These are phyloP conservation scores for Rhizopogon roseolus DNA, from an alignment of 768 basidiomycete genomes.

Conservation along the genomic window DNA sequence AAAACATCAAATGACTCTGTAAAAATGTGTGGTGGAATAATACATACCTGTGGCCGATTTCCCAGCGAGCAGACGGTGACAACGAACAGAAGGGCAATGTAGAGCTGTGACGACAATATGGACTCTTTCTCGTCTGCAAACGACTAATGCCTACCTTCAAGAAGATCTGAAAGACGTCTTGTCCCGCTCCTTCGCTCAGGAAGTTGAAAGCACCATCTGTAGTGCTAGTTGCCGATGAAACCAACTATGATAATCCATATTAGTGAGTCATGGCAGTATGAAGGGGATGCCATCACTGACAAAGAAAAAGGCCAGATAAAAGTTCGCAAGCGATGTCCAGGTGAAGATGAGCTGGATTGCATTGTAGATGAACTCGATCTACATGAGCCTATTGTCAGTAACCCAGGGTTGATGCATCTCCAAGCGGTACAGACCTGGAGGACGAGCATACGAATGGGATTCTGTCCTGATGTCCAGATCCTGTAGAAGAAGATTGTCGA, in stretches of 20 bases:
- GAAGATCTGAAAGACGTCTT: slow-evolving; percentile 74
- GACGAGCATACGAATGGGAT: slow-evolving; percentile 75
- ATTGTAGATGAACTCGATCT: slow-evolving; percentile 92
- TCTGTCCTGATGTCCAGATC: slow-evolving; percentile 91
- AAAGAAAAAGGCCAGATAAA: slow-evolving; percentile 93
- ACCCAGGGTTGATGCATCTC: background rate
- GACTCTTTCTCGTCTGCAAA: background rate
- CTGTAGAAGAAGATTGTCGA: slow-evolving; percentile 85
- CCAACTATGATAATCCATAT: slow-evolving; percentile 47
- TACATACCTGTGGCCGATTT: slow-evolving; percentile 68
- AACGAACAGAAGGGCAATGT: slow-evolving; percentile 81
- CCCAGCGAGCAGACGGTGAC: slow-evolving; percentile 85
- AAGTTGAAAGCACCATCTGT: slow-evolving; percentile 78
- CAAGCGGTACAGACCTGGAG: slow-evolving; percentile 38
- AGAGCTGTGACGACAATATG: slow-evolving; percentile 40
- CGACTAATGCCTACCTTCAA: slow-evolving; percentile 35
- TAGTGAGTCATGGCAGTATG: slow-evolving; percentile 10
- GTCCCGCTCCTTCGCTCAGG: slow-evolving; percentile 66
- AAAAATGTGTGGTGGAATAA: slow-evolving; percentile 1
- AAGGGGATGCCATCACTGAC: slow-evolving; percentile 40
- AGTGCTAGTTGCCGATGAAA: slow-evolving; percentile 69
- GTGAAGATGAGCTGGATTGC: slow-evolving; percentile 85
- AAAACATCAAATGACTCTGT: slow-evolving; percentile 2
- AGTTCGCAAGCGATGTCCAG: slow-evolving; percentile 92
- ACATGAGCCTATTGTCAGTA: background rate